Evolutionary conservation across 192 early-diverging fungal species (phyloP).

Genomic region (Endogone sp.): DNA sequence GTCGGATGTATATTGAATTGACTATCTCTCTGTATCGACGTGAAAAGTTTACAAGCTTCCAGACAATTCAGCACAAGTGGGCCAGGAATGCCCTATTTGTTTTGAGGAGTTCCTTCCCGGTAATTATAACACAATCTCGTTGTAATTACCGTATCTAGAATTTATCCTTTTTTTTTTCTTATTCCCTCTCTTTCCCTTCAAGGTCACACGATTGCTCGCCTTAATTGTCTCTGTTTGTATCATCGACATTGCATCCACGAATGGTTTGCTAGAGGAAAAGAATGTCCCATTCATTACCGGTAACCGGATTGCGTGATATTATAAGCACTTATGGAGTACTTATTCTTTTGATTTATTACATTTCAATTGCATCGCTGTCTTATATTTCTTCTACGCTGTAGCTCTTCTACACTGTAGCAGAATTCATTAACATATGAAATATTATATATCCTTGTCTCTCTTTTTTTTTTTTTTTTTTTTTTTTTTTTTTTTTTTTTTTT

Average conservation of each 20-base stretch:
- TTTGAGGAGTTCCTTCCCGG: constrained; percentile 88
- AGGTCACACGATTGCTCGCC: constrained; percentile 72
- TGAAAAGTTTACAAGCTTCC: constrained; percentile 53
- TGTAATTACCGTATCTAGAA: no score
- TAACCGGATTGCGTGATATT: neutral
- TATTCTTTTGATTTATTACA: no score
- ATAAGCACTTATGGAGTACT: no score
- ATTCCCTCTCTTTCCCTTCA: neutral
- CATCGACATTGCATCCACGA: constrained; percentile 78
- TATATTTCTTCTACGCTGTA: no score
- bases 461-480: no score
- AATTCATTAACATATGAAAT: no score
- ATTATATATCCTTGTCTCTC: no score
- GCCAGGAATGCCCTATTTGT: constrained; percentile 89
- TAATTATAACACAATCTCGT: no score
- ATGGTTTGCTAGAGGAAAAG: constrained; percentile 72
- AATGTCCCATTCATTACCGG: constrained; percentile 83
- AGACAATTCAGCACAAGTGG: constrained; percentile 54
- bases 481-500: no score
- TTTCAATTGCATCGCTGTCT: no score
- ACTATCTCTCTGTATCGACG: neutral
- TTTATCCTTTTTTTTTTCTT: no score
- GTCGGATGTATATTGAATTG: neutral
- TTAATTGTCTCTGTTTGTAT: constrained; percentile 90
- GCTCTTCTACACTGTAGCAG: no score